Evolutionary conservation across 805 yeast species (phyloP).

Genomic region (Naumovozyma baii): DNA sequence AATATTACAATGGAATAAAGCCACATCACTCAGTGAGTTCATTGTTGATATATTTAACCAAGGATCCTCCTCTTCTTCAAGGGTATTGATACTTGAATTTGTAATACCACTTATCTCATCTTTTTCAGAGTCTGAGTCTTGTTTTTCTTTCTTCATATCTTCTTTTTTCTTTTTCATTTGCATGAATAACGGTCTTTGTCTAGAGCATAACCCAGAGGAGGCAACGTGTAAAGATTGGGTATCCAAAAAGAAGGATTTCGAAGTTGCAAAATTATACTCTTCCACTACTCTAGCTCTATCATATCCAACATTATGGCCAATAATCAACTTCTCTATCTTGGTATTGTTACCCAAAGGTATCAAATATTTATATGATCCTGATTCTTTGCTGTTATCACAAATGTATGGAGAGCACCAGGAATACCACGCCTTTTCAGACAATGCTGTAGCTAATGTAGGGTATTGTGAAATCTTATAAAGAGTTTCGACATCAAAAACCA

Average conservation of each 20-base stretch:
- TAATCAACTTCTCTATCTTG: constrained; percentile 43
- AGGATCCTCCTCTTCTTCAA: constrained; percentile 51
- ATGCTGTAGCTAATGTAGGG: constrained; percentile 76
- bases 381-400: constrained; percentile 37
- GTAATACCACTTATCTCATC: background rate
- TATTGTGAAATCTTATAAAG: constrained; percentile 64
- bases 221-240: constrained; percentile 92
- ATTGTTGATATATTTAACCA: constrained; percentile 75
- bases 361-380: constrained; percentile 44
- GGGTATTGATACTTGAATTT: background rate
- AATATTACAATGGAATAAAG: constrained; percentile 65
- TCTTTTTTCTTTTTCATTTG: constrained; percentile 38
- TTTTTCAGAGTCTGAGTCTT: constrained; percentile 18
- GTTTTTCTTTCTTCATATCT: constrained; percentile 13
- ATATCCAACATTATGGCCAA: constrained; percentile 87
- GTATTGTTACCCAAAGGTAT: constrained; percentile 57
- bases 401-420: constrained; percentile 89
- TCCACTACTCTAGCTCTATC: constrained; percentile 82
- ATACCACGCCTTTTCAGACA: constrained; percentile 74
- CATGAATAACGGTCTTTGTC: constrained; percentile 74
- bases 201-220: constrained; percentile 82
- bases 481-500: constrained; percentile 87
- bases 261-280: constrained; percentile 59
- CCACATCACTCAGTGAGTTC: constrained; percentile 73
- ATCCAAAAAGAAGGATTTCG: constrained; percentile 76